These are phyloP conservation scores for Lolium multiflorum DNA, from an alignment of 176 grass and related monocot species.

Conservation along the genomic window DNA sequence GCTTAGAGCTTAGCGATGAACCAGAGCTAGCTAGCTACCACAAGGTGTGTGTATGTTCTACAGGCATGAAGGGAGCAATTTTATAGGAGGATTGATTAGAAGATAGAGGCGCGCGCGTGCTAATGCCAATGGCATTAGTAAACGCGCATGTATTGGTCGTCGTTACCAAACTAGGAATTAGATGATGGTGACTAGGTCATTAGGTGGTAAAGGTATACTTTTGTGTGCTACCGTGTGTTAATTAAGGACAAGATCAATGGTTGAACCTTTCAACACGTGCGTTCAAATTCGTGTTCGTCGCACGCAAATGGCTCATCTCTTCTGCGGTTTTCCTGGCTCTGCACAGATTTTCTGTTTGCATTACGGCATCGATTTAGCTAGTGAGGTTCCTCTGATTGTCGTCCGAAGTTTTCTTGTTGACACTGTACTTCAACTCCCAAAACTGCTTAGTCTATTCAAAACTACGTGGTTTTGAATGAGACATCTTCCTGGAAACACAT, in stretches of 20 bases:
- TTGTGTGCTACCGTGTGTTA: not conserved
- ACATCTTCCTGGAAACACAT: not conserved
- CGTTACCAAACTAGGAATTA: not conserved
- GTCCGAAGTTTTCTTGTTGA: not conserved
- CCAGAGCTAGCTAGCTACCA: not conserved
- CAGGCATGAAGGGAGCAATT: not conserved
- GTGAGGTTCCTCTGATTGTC: not conserved
- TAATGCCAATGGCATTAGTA: slow-evolving; percentile 6
- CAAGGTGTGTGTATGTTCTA: not conserved
- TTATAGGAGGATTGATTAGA: slow-evolving; percentile 15
- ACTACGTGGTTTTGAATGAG: not conserved
- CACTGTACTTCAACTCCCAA: not conserved
- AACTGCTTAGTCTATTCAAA: not conserved
- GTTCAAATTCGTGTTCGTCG: not conserved
- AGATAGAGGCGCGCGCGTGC: not conserved
- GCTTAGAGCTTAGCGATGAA: not conserved
- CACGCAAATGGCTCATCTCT: too few relatives aligned
- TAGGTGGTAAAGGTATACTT: not conserved
- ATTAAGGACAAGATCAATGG: not conserved
- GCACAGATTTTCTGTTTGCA: not conserved
- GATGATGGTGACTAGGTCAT: not conserved
- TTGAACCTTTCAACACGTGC: not conserved
- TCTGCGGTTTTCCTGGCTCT: too few relatives aligned
- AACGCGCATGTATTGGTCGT: not conserved
- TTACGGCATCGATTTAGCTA: not conserved